Conservation (phyloP, 768 basidiomycete genomes). For the Lactarius indigo region DNA sequence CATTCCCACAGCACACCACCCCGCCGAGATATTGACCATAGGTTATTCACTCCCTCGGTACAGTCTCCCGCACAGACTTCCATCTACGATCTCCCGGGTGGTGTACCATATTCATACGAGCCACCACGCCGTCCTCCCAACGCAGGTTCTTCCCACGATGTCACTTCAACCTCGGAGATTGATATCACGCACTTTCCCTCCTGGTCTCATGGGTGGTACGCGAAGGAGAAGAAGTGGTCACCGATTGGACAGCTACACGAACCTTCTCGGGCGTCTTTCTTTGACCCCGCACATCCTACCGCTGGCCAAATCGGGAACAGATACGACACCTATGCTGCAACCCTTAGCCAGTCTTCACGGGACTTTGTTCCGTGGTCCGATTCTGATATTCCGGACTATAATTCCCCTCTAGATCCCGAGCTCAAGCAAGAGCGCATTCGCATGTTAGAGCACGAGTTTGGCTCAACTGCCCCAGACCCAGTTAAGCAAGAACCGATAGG, state of each 20-base stretch:
- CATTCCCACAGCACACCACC: constrained; percentile 27
- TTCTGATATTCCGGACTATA: constrained; percentile 44
- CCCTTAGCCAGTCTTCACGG: constrained; percentile 41
- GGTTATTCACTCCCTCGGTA: constrained; percentile 48
- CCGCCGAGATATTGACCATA: constrained; percentile 28
- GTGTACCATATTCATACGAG: neutral
- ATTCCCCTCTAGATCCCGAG: constrained; percentile 42
- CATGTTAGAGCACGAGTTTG: constrained; percentile 67
- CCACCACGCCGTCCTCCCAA: constrained; percentile 7
- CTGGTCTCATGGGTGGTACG: constrained; percentile 64
- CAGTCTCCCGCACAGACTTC: neutral
- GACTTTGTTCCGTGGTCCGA: constrained; percentile 51
- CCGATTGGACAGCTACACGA: constrained; percentile 18
- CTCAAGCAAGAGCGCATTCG: constrained; percentile 66
- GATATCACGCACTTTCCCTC: constrained; percentile 61
- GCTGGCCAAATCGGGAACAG: neutral
- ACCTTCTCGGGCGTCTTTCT: constrained; percentile 30
- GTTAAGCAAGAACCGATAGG: constrained; percentile 50
- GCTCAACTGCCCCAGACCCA: constrained; percentile 34
- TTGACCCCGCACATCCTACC: constrained; percentile 32
- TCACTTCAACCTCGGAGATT: constrained; percentile 41
- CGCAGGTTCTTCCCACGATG: constrained; percentile 21
- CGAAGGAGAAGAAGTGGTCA: constrained; percentile 28
- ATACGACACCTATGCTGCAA: constrained; percentile 34
- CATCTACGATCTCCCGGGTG: neutral